phyloP scores from a whole-genome alignment of 352 stramenopile genomes.

The Blastocystis sp. region DNA sequence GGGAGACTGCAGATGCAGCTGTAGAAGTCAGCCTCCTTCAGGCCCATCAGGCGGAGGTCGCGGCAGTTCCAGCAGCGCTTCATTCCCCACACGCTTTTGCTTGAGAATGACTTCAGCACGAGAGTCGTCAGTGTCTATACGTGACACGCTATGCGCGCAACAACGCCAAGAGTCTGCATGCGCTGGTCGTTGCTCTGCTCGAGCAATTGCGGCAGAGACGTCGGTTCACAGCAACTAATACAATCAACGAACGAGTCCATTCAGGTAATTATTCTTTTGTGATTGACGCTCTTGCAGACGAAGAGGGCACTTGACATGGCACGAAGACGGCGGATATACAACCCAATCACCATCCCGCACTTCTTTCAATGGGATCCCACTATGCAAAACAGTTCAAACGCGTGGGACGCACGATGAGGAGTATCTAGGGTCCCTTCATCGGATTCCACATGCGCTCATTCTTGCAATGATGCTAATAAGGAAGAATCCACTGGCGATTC shows the following conservation, averaged over 20 bases:
- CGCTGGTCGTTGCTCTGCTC: slow-evolving; percentile 57
- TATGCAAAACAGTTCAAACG: too few relatives aligned
- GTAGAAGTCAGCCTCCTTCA: slow-evolving; percentile 56
- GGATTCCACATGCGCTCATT: too few relatives aligned
- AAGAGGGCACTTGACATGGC: slow-evolving; percentile 53
- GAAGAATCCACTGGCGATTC: too few relatives aligned
- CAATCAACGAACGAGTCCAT: slow-evolving; percentile 67
- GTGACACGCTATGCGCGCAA: neutral
- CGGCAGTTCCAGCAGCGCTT: slow-evolving; percentile 57
- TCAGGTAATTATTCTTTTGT: slow-evolving; percentile 4
- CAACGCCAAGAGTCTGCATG: slow-evolving; percentile 40
- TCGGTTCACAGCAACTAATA: slow-evolving; percentile 63
- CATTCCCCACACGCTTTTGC: slow-evolving; percentile 52
- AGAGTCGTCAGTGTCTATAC: slow-evolving; percentile 54
- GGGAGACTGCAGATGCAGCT: slow-evolving; percentile 60
- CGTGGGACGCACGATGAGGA: too few relatives aligned
- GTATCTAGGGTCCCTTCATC: too few relatives aligned
- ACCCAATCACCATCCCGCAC: too few relatives aligned
- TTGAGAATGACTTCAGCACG: slow-evolving; percentile 59
- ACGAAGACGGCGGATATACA: slow-evolving; percentile 8
- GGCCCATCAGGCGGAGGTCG: slow-evolving; percentile 26
- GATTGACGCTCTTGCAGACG: neutral
- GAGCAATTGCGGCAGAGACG: slow-evolving; percentile 21
- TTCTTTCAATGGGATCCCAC: too few relatives aligned
- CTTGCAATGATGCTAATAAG: too few relatives aligned